Percentiles rank a stretch among this genome's conserved stretches.
These are phyloP conservation scores for Lycium ferocissimum DNA, from an alignment of 257 asterid genomes.

Conservation along the genomic window DNA sequence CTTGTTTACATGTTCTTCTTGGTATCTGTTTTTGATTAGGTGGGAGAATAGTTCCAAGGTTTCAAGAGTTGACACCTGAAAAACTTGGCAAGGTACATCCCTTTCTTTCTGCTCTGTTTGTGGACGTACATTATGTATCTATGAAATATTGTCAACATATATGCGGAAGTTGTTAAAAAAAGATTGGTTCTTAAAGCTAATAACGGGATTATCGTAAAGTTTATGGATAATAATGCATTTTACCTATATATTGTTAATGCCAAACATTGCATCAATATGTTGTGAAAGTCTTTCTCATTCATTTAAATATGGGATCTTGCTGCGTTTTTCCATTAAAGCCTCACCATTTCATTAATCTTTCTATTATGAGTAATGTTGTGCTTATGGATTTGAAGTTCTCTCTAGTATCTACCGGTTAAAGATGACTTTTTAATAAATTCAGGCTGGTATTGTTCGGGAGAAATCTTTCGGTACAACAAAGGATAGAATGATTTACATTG, in stretches of 20 bases:
- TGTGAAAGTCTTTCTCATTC: constrained; percentile 2
- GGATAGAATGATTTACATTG: constrained; percentile 95
- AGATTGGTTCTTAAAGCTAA: constrained; percentile 21
- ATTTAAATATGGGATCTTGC: not conserved
- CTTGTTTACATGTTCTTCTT: constrained; percentile 15
- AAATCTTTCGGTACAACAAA: constrained; percentile 94
- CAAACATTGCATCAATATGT: not conserved
- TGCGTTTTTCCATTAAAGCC: not conserved
- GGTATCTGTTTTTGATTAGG: constrained; percentile 50
- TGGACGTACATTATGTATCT: not conserved
- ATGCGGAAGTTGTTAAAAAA: not conserved
- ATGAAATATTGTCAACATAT: not conserved
- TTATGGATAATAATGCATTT: not conserved
- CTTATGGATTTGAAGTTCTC: constrained; percentile 27
- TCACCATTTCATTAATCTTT: not conserved
- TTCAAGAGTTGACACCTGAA: constrained; percentile 91
- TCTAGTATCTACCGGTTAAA: not conserved
- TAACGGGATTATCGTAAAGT: not conserved
- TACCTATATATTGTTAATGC: not conserved
- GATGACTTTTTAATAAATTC: constrained; percentile 31
- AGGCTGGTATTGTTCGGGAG: constrained; percentile 98
- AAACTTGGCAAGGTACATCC: constrained; percentile 76
- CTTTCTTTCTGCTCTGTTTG: constrained; percentile 8
- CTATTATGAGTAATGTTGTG: not conserved
- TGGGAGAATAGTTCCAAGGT: constrained; percentile 98